A percentile compares a stretch with the other conserved stretches of the same genome.
These are phyloP conservation scores for Hyaloperonospora brassicae DNA, from an alignment of 352 stramenopile species.

Conservation along the genomic window DNA sequence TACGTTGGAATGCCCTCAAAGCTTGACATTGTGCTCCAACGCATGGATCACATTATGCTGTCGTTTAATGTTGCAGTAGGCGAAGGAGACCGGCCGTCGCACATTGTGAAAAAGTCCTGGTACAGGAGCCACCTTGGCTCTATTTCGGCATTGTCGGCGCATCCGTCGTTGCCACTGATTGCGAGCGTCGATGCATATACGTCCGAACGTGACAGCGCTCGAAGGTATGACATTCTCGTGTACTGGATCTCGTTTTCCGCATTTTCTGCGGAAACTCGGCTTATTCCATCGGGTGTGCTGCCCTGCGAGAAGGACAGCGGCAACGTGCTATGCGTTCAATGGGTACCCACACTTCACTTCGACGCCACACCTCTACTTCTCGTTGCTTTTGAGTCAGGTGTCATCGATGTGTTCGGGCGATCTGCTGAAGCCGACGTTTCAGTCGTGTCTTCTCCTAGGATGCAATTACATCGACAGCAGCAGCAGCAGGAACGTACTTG, in stretches of 20 bases:
- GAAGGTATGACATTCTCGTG: constrained; percentile 62
- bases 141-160: constrained; percentile 58
- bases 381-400: constrained; percentile 48
- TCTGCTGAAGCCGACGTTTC: constrained; percentile 38
- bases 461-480: constrained; percentile 11
- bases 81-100: constrained; percentile 28
- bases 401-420: constrained; percentile 59
- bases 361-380: constrained; percentile 68
- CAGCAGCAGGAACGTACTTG: constrained; percentile 17
- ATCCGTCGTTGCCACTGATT: constrained; percentile 68
- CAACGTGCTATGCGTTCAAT: constrained; percentile 67
- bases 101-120: constrained; percentile 75
- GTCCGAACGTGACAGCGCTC: constrained; percentile 12
- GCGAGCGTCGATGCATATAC: constrained; percentile 46
- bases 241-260: constrained; percentile 81
- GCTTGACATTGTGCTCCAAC: constrained; percentile 69
- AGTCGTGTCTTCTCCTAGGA: constrained; percentile 48
- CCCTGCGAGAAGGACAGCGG: constrained; percentile 35
- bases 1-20: constrained; percentile 61
- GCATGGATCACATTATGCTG: constrained; percentile 64
- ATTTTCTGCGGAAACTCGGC: constrained; percentile 67
- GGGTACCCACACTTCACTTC: constrained; percentile 74
- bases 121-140: constrained; percentile 62
- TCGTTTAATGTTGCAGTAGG: constrained; percentile 59
- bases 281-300: constrained; percentile 73